Evolutionary conservation across 768 basidiomycete genomes (phyloP).

Genomic region (Lentinula sp.): DNA sequence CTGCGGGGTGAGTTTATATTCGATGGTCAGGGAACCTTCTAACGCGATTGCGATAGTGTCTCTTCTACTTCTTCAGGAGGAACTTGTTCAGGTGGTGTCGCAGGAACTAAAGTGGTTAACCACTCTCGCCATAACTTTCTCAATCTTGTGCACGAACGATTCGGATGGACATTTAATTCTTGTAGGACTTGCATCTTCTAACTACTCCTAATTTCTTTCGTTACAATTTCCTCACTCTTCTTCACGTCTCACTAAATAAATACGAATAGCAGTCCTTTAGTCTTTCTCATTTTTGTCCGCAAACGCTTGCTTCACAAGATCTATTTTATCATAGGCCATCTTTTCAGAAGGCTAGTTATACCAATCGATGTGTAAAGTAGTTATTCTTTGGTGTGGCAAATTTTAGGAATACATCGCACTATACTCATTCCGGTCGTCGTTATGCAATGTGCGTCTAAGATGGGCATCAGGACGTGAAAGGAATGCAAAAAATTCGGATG

Average conservation of each 20-base stretch:
- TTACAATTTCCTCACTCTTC: background rate
- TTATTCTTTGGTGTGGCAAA: background rate
- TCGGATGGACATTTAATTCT: constrained; percentile 1
- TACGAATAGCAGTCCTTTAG: background rate
- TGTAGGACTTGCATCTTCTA: background rate
- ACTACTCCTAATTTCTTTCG: background rate
- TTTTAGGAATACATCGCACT: constrained; percentile 55
- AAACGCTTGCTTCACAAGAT: background rate
- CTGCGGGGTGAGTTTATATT: constrained; percentile 51
- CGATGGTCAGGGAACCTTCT: background rate
- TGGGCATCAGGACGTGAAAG: background rate
- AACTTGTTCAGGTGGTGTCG: constrained; percentile 82
- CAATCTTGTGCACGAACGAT: background rate
- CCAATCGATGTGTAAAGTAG: background rate
- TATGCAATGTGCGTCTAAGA: background rate
- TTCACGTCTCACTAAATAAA: background rate
- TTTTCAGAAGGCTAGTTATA: background rate
- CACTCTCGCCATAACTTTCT: constrained; percentile 4
- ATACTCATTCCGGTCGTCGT: constrained; percentile 29
- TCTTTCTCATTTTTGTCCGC: background rate
- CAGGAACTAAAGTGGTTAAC: constrained; percentile 42
- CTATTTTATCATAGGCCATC: background rate
- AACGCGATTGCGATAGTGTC: constrained; percentile 41
- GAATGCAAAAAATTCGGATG: background rate
- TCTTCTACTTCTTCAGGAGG: constrained; percentile 78